Percentiles rank a stretch among this genome's conserved stretches.
phyloP scores from a whole-genome alignment of 305 asterid genomes.

The Coffea humblotiana region DNA sequence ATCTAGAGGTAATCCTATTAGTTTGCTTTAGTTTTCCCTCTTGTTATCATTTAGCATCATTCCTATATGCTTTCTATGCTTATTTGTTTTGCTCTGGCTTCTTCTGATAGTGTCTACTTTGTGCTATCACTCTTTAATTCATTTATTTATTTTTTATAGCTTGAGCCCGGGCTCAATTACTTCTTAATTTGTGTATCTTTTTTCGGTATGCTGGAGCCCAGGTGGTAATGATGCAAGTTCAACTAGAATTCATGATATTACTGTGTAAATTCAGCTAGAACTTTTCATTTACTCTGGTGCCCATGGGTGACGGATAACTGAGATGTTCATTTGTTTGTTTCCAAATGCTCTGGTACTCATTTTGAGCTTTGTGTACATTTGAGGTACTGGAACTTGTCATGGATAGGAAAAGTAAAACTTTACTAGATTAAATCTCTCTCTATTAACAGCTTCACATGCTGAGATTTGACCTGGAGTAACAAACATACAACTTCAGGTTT shows the following conservation, averaged over 20 bases:
- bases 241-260: too few species aligned
- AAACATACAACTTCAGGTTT: constrained; percentile 46
- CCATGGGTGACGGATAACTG: background rate
- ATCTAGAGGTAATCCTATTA: constrained; percentile 65
- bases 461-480: background rate
- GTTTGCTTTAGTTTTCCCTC: background rate
- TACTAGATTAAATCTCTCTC: background rate
- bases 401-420: background rate
- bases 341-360: too few species aligned
- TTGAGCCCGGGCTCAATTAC: too few species aligned
- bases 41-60: background rate
- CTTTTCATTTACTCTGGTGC: too few species aligned
- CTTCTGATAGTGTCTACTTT: background rate
- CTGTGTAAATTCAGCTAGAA: too few species aligned
- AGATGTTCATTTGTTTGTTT: background rate
- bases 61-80: background rate
- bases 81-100: background rate
- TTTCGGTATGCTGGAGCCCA: too few species aligned
- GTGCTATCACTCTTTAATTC: background rate
- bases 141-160: too few species aligned
- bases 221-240: too few species aligned
- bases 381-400: background rate
- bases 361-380: too few species aligned
- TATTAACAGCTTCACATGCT: background rate
- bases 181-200: too few species aligned